Evolutionary conservation across 768 basidiomycete genomes (phyloP).

Genomic region (Chalciporus chontae): DNA sequence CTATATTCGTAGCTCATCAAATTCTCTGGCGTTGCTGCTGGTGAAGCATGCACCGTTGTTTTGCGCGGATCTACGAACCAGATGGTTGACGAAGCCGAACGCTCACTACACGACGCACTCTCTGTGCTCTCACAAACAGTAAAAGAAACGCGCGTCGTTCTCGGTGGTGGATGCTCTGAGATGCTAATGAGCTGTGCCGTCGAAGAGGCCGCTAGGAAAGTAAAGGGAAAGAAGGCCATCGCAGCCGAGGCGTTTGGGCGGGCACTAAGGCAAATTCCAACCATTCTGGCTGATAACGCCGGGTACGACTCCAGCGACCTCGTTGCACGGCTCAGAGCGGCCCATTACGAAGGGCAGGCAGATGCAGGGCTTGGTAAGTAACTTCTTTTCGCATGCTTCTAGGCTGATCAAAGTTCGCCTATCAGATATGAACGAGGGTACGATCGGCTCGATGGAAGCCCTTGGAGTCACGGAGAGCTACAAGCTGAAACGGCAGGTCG

Average conservation of each 20-base stretch:
- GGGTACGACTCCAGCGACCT: constrained; percentile 98
- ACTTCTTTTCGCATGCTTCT: no score
- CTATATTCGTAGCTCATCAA: constrained; percentile 78
- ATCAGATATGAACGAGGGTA: constrained; percentile 84
- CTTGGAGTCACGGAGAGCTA: constrained; percentile 95
- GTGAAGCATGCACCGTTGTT: constrained; percentile 97
- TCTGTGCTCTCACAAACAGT: constrained; percentile 97
- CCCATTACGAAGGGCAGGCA: constrained; percentile 84
- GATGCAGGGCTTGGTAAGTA: constrained; percentile 86
- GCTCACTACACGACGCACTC: constrained; percentile 95
- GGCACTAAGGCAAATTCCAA: constrained; percentile 92
- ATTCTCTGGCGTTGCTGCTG: constrained; percentile 98
- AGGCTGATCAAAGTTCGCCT: neutral
- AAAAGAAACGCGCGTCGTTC: constrained; percentile 90
- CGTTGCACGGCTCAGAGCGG: constrained; percentile 83
- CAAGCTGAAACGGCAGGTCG: constrained; percentile 94
- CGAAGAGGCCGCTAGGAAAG: constrained; percentile 79
- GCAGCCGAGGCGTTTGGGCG: constrained; percentile 90
- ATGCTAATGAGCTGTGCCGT: constrained; percentile 97
- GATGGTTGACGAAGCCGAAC: constrained; percentile 99
- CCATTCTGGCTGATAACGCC: constrained; percentile 95
- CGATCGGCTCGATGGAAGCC: constrained; percentile 81
- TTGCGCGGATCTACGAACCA: constrained; percentile 96
- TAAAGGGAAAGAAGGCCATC: constrained; percentile 93
- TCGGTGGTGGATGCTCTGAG: constrained; percentile 97